A percentile compares a stretch with the other conserved stretches of the same genome.
These are phyloP conservation scores for Cruciata laevipes DNA, from an alignment of 257 asterid species.

Conservation along the genomic window DNA sequence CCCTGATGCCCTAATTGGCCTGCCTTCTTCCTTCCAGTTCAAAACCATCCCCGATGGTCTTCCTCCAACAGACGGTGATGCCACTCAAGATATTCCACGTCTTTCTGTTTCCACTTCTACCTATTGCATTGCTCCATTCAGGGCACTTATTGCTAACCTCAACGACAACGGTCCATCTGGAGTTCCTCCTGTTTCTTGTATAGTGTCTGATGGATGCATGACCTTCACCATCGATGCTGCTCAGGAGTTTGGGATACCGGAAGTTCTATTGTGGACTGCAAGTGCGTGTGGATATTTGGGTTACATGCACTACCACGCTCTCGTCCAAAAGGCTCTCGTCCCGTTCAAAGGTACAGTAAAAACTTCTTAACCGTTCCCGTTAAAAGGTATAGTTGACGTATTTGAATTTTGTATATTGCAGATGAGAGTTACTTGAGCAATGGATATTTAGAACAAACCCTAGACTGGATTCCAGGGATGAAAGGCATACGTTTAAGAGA, in stretches of 20 bases:
- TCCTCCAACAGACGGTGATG: slow-evolving; percentile 30
- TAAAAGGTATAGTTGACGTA: too few species aligned
- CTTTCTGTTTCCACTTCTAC: slow-evolving; percentile 20
- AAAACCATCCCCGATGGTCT: slow-evolving; percentile 55
- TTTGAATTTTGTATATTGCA: too few species aligned
- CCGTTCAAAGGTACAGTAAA: too few species aligned
- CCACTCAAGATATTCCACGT: slow-evolving; percentile 39
- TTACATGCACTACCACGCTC: not conserved
- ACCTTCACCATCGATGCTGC: slow-evolving; percentile 44
- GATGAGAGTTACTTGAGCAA: too few species aligned
- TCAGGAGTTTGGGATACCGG: slow-evolving; percentile 46
- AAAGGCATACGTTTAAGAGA: too few species aligned
- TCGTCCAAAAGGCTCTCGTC: slow-evolving; percentile 26
- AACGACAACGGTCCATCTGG: slow-evolving; percentile 8
- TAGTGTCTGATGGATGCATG: slow-evolving; percentile 46
- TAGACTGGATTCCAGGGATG: too few species aligned
- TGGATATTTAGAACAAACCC: too few species aligned
- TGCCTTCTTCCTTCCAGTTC: slow-evolving; percentile 33
- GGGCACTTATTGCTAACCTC: slow-evolving; percentile 27
- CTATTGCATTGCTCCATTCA: slow-evolving; percentile 29
- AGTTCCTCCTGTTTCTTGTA: slow-evolving; percentile 42
- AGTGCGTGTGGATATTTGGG: slow-evolving; percentile 35
- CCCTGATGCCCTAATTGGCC: slow-evolving; percentile 19
- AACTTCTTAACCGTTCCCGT: too few species aligned
- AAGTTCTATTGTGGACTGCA: slow-evolving; percentile 34